phyloP scores from a whole-genome alignment of 148 eudicot species.

The Camellia sinensis region DNA sequence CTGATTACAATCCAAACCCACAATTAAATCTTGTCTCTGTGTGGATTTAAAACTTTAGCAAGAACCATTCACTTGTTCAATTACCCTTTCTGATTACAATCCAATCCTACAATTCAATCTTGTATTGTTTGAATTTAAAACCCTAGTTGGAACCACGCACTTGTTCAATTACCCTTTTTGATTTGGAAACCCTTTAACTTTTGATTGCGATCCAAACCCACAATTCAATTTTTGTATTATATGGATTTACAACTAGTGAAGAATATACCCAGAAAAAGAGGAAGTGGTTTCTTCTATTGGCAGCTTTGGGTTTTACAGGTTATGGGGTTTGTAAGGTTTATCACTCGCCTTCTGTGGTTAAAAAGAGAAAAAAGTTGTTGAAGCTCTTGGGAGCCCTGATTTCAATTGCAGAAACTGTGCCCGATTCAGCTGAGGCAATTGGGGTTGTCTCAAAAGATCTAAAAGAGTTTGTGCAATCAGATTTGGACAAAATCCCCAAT shows the following conservation, averaged over 20 bases:
- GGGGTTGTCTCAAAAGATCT: constrained; percentile 65
- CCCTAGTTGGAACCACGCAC: background rate
- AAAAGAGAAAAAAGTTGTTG: constrained; percentile 42
- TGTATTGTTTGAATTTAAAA: too few relatives aligned
- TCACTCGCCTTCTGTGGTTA: constrained; percentile 52
- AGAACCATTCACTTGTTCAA: too few relatives aligned
- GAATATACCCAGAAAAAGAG: constrained; percentile 42
- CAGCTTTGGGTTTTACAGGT: constrained; percentile 55
- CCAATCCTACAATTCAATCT: too few relatives aligned
- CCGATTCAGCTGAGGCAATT: constrained; percentile 56
- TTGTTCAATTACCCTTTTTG: background rate
- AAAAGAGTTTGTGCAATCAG: constrained; percentile 56
- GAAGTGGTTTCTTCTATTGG: constrained; percentile 52
- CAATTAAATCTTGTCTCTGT: too few relatives aligned
- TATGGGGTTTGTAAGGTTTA: constrained; percentile 64
- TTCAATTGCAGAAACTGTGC: constrained; percentile 44
- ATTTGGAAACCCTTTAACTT: background rate
- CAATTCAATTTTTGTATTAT: constrained; percentile 1
- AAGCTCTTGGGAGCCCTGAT: constrained; percentile 43
- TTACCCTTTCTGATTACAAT: too few relatives aligned
- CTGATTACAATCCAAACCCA: too few relatives aligned
- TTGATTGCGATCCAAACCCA: background rate
- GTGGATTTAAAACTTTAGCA: too few relatives aligned
- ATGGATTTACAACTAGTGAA: constrained; percentile 61
- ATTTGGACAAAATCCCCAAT: constrained; percentile 64